A percentile compares a stretch with the other conserved stretches of the same genome.
Conservation (phyloP, 1,139 yeast species). For the Blastobotrys petasosporus region DNA sequence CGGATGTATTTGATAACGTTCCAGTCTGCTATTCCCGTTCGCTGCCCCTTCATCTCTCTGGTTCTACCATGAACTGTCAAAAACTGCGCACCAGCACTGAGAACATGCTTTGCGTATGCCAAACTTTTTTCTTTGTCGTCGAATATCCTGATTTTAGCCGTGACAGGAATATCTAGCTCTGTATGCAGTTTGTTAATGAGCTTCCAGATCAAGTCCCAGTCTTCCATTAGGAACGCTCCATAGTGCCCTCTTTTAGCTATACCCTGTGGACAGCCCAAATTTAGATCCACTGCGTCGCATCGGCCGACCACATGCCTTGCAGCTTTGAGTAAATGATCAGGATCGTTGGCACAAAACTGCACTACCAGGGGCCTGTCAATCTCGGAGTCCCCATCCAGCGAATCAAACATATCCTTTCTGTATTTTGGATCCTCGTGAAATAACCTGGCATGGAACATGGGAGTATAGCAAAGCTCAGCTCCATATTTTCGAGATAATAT, state of each 20-base stretch:
- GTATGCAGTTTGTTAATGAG: constrained; percentile 69
- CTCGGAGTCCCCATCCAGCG: constrained; percentile 59
- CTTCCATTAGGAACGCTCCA: constrained; percentile 95
- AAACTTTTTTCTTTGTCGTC: constrained; percentile 81
- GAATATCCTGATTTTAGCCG: constrained; percentile 90
- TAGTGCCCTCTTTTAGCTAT: constrained; percentile 92
- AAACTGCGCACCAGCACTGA: constrained; percentile 92
- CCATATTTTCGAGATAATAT: constrained; percentile 81
- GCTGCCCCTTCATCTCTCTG: constrained; percentile 95
- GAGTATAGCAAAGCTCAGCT: constrained; percentile 90
- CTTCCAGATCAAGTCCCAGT: constrained; percentile 77
- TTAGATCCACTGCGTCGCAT: constrained; percentile 89
- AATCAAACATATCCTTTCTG: constrained; percentile 68
- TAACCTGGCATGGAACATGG: constrained; percentile 91
- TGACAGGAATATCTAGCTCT: constrained; percentile 77
- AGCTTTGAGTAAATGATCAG: constrained; percentile 95
- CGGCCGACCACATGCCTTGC: constrained; percentile 81
- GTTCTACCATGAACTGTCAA: constrained; percentile 94
- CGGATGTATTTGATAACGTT: constrained; percentile 63
- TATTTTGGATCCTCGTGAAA: constrained; percentile 84
- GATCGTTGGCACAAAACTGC: constrained; percentile 43
- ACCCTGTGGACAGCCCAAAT: constrained; percentile 97
- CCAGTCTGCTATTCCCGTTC: constrained; percentile 96
- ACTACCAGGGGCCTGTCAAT: constrained; percentile 9
- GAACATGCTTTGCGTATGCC: constrained; percentile 84